Evolutionary conservation across 441 rosid species (phyloP), one percentile per base, ranked within the genome.

Genomic region (Arabidopsis lyrata): DNA sequence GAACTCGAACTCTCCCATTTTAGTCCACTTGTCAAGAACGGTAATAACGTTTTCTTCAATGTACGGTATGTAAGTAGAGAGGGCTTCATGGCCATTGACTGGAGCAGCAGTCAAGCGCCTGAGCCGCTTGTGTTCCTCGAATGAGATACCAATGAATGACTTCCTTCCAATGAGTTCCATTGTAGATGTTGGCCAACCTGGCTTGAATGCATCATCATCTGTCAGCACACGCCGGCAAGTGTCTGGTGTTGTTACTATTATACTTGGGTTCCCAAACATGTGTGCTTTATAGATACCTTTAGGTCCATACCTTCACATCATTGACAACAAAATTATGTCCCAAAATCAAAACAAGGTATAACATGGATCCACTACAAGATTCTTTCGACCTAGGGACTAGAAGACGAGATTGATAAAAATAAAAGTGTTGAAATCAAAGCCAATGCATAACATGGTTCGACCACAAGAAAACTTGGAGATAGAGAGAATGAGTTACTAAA

Each of bases 181-280:
- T 1, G 97, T 85, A 59, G 97, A 79, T 39, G 54, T 24, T 6
- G 97, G 99, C 99, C 97, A 94, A 5, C 99, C 97, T 3, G 95
- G 89, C 74, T 82, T 70, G 70, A 94, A 94, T 11, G 86, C 83
- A 32, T 86, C 92, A 49, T 94, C 97, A 67, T 90, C 91, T 0
- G 72, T 84, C 35, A 94, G 54, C 1, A 87, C 94, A 75, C 75
- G 85, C 61, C 77, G 80, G 78, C 91, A 83, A 6, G 92, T 58
- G 39, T 90, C 97, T 2, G 92, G 88, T 27, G 75, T 75, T 6
- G 97, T 90, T 10, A 94, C 99, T 10, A 94, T 77, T 49, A 92
- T 79, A 55, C 97, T 89, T 0, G 97, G 99, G 60, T 66, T 82
- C 70, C 97, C 99, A 66, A 92, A 94, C 97, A 94, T 86, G 77